These are phyloP conservation scores for Dictyostelium discoideum DNA, from an alignment of 78 protist genomes.

Conservation along the genomic window DNA sequence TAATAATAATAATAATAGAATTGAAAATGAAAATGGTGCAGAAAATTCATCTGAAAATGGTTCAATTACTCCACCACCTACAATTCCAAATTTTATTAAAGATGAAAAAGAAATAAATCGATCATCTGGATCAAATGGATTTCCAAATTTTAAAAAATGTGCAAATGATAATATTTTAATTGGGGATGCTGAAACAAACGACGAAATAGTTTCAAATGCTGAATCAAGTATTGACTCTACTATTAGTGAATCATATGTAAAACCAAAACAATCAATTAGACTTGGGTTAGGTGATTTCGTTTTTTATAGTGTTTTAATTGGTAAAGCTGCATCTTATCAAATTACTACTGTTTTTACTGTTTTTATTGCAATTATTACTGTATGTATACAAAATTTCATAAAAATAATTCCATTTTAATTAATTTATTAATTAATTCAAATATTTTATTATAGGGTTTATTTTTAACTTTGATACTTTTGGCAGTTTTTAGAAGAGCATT, in stretches of 20 bases:
- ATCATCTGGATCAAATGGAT: not conserved
- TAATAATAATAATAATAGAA: not conserved
- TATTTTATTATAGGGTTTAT: slow-evolving; percentile 80
- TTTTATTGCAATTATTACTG: slow-evolving; percentile 91
- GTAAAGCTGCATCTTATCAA: slow-evolving; percentile 88
- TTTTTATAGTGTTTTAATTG: slow-evolving; percentile 96
- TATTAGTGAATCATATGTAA: not conserved
- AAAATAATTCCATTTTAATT: too few relatives aligned
- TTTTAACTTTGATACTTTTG: slow-evolving; percentile 89
- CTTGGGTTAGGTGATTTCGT: slow-evolving; percentile 99
- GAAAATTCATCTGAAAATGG: too few relatives aligned
- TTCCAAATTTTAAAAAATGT: not conserved
- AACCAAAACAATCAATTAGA: slow-evolving; percentile 77
- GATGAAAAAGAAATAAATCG: not conserved
- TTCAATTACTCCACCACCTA: not conserved
- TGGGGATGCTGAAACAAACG: slow-evolving; percentile 20
- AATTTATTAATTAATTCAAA: too few relatives aligned
- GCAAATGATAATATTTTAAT: not conserved
- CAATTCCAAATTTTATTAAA: not conserved
- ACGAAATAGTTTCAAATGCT: not conserved
- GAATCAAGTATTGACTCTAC: not conserved
- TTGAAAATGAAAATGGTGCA: not conserved
- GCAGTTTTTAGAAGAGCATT: slow-evolving; percentile 91
- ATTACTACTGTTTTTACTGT: slow-evolving; percentile 86
- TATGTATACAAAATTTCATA: slow-evolving; percentile 7